A percentile compares a stretch with the other conserved stretches of the same genome.
These are phyloP conservation scores for Fomitiporia mediterranea DNA, from an alignment of 1,284 basidiomycete genomes.

Conservation along the genomic window DNA sequence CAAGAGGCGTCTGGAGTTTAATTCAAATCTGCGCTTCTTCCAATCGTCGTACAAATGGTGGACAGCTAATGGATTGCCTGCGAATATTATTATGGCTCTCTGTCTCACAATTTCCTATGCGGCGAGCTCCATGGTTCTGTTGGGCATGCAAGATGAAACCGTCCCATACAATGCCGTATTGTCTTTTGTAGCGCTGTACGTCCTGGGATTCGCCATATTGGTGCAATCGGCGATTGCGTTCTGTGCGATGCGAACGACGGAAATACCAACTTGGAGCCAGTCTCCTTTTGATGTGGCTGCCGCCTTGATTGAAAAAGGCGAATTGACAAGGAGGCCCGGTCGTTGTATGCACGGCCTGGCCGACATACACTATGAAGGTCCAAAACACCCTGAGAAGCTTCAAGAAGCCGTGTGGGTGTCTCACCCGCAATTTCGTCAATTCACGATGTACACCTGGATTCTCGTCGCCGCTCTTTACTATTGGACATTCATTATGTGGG, in stretches of 20 bases:
- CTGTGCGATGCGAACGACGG: neutral
- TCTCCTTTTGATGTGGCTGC: neutral
- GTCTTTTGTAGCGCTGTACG: neutral
- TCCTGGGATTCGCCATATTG: neutral
- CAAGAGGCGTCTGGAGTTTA: constrained; percentile 1
- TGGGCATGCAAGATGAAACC: neutral
- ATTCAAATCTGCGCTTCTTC: neutral
- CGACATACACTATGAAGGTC: neutral
- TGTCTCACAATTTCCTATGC: constrained; percentile 2
- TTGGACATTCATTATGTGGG: constrained; percentile 16
- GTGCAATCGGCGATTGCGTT: neutral
- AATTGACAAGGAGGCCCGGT: constrained; percentile 4
- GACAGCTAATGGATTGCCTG: neutral
- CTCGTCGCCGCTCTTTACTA: constrained; percentile 13
- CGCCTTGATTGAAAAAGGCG: neutral
- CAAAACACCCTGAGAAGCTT: neutral
- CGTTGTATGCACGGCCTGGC: constrained; percentile 15
- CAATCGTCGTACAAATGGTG: constrained; percentile 1
- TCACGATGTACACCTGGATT: constrained; percentile 14
- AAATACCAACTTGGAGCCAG: constrained; percentile 7
- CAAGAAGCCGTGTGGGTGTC: neutral
- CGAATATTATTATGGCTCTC: constrained; percentile 1
- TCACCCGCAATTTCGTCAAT: constrained; percentile 11
- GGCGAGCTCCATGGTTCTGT: constrained; percentile 2
- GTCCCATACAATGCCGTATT: neutral